Evolutionary conservation across 2,329 filamentous ascomycete species (phyloP).

Genomic region (Hymenoscyphus infarciens): DNA sequence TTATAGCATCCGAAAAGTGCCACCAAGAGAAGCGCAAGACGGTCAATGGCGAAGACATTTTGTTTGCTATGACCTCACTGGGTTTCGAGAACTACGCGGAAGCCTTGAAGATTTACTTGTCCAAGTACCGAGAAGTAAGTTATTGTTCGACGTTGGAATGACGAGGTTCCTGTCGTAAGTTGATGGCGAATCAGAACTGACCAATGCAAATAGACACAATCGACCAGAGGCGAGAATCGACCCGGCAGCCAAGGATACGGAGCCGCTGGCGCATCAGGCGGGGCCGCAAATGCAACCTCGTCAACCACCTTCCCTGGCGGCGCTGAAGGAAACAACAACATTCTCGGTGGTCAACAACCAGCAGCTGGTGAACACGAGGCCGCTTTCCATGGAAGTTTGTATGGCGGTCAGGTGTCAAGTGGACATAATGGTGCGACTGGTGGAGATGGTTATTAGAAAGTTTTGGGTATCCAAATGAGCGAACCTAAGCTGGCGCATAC

Average conservation of each 20-base stretch:
- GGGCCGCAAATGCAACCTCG: slow-evolving; percentile 32
- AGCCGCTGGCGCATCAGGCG: slow-evolving; percentile 39
- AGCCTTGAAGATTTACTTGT: slow-evolving; percentile 95
- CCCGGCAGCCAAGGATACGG: slow-evolving; percentile 53
- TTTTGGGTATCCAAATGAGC: slow-evolving; percentile 10
- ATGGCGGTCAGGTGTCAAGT: slow-evolving; percentile 47
- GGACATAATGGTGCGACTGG: slow-evolving; percentile 54
- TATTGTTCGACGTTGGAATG: slow-evolving; percentile 12
- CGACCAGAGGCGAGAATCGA: slow-evolving; percentile 61
- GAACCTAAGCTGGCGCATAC: slow-evolving; percentile 21
- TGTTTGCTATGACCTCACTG: slow-evolving; percentile 98
- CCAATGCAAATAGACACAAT: slow-evolving; percentile 61
- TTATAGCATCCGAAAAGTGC: slow-evolving; percentile 92
- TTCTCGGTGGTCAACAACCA: slow-evolving; percentile 33
- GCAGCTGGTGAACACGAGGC: slow-evolving; percentile 35
- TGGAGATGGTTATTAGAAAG: slow-evolving; percentile 29
- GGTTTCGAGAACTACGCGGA: slow-evolving; percentile 99
- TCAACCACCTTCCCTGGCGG: slow-evolving; percentile 31
- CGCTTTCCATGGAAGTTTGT: slow-evolving; percentile 38
- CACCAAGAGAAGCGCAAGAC: slow-evolving; percentile 99
- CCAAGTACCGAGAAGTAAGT: slow-evolving; percentile 95
- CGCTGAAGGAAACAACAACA: slow-evolving; percentile 35
- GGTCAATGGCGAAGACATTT: slow-evolving; percentile 96
- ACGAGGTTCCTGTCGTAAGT: slow-evolving; percentile 8
- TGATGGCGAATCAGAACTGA: slow-evolving; percentile 27